Conservation (phyloP, 306 rosid species). For the Myrica gale region DNA sequence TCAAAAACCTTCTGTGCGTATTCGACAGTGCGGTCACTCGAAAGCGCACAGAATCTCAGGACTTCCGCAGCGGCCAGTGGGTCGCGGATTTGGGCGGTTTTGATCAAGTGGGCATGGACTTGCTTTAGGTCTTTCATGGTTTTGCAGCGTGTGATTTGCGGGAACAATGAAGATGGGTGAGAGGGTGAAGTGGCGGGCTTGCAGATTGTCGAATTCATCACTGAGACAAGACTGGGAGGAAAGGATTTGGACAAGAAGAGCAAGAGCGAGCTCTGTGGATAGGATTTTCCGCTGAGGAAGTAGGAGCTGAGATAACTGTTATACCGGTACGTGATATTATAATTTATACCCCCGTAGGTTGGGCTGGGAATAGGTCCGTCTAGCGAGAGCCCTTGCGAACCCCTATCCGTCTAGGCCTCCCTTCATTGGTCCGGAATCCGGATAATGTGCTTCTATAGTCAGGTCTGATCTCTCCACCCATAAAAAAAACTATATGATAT, state of each 20-base stretch:
- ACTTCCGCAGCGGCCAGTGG: slow-evolving; percentile 54
- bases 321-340: too few relatives aligned
- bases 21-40: slow-evolving; percentile 35
- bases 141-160: slow-evolving; percentile 51
- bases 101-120: slow-evolving; percentile 64
- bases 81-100: slow-evolving; percentile 59
- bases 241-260: not conserved
- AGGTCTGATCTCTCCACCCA: too few relatives aligned
- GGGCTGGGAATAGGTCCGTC: too few relatives aligned
- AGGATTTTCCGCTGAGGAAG: not conserved
- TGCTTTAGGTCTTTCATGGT: slow-evolving; percentile 56
- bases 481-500: too few relatives aligned
- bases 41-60: slow-evolving; percentile 48
- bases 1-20: slow-evolving; percentile 46
- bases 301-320: not conserved
- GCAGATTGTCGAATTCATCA: slow-evolving; percentile 40
- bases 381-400: too few relatives aligned
- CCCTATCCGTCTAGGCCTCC: too few relatives aligned
- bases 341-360: too few relatives aligned
- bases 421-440: too few relatives aligned
- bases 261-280: not conserved
- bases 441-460: too few relatives aligned
- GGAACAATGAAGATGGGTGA: slow-evolving; percentile 48
- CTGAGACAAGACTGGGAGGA: not conserved
- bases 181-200: slow-evolving; percentile 26